Percentiles rank a stretch among this genome's conserved stretches.
Evolutionary conservation across 23 red algal genomes (phyloP).

Genomic region (Gracilaria domingensis): DNA sequence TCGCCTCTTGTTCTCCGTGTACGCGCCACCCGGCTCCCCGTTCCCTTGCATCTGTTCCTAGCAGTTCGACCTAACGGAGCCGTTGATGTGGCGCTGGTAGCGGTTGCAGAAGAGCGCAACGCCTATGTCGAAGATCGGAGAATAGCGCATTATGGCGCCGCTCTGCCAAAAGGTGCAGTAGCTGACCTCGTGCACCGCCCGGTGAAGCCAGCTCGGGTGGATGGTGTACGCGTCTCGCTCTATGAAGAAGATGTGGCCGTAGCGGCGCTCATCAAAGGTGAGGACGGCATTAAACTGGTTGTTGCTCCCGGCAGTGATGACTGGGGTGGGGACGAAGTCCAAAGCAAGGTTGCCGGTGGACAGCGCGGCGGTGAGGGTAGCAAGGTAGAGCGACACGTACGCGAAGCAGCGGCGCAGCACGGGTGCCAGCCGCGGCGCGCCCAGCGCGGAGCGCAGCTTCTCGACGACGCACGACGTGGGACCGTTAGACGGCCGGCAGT

Average conservation of each 20-base stretch:
- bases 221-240: slow-evolving; percentile 85
- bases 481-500: slow-evolving; percentile 21
- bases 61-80: too few species aligned
- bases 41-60: too few species aligned
- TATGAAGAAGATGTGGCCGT: slow-evolving; percentile 52
- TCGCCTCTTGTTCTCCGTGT: too few species aligned
- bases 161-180: slow-evolving; percentile 72
- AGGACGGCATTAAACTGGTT: slow-evolving; percentile 72
- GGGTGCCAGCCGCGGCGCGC: not conserved
- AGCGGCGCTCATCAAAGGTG: not conserved
- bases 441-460: not conserved
- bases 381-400: slow-evolving; percentile 44
- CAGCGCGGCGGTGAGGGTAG: slow-evolving; percentile 32
- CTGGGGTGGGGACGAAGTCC: slow-evolving; percentile 55
- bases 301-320: slow-evolving; percentile 80
- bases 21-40: too few species aligned
- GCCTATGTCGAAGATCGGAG: slow-evolving; percentile 62
- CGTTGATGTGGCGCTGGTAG: slow-evolving; percentile 90
- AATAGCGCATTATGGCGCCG: slow-evolving; percentile 84
- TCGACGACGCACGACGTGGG: slow-evolving; percentile 1
- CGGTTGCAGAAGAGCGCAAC: slow-evolving; percentile 77
- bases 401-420: slow-evolving; percentile 61
- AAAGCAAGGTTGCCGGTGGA: slow-evolving; percentile 59
- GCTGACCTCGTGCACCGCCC: slow-evolving; percentile 27
- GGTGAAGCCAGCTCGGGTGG: slow-evolving; percentile 68